Percentiles rank a stretch among this genome's conserved stretches.
These are phyloP conservation scores for Aspergillus sp. DNA, from an alignment of 2,329 filamentous ascomycete species.

Conservation along the genomic window DNA sequence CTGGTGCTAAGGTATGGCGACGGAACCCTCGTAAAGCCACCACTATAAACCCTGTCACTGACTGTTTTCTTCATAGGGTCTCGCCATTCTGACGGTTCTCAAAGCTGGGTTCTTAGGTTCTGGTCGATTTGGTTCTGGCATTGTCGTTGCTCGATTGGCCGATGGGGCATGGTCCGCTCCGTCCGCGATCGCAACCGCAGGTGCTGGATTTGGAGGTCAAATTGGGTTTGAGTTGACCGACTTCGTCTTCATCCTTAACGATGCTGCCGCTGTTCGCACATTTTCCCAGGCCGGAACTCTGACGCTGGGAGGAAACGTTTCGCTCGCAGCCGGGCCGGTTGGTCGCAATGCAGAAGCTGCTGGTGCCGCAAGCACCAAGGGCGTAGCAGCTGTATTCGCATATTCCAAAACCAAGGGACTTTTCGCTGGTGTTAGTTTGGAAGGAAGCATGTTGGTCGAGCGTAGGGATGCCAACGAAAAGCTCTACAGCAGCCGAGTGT, in stretches of 20 bases:
- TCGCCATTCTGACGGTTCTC: conserved; percentile 50
- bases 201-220: conserved; percentile 51
- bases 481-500: conserved; percentile 80
- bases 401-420: conserved; percentile 98
- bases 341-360: conserved; percentile 95
- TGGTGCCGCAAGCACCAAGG: conserved; percentile 84
- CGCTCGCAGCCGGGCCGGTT: conserved; percentile 88
- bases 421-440: conserved; percentile 91
- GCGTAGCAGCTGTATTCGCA: conserved; percentile 88
- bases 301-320: conserved; percentile 94
- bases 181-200: conserved; percentile 50
- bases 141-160: conserved; percentile 49
- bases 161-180: conserved; percentile 53
- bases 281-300: conserved; percentile 91
- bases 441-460: conserved; percentile 91
- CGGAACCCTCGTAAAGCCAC: not conserved
- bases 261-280: conserved; percentile 81
- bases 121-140: conserved; percentile 50
- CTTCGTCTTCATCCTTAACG: conserved; percentile 98
- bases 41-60: not conserved
- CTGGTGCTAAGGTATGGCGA: conserved; percentile 77
- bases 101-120: conserved; percentile 53
- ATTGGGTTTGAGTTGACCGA: conserved; percentile 54
- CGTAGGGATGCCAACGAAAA: conserved; percentile 96
- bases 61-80: conserved; percentile 37